These are phyloP conservation scores for Krasilnikovozyma curviuscula DNA, from an alignment of 768 basidiomycete species.

Conservation along the genomic window DNA sequence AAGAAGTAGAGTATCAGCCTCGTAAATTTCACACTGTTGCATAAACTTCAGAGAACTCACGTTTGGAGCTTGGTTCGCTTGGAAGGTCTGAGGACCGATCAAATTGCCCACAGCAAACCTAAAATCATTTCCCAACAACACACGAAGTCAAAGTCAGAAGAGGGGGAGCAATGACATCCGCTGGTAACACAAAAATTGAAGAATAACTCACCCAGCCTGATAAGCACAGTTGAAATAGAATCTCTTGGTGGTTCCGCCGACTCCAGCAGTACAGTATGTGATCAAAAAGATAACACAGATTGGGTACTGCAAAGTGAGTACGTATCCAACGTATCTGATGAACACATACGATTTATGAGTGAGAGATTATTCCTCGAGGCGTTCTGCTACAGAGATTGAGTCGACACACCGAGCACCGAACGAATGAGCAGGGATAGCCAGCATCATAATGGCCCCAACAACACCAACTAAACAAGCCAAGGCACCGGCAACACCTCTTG, in stretches of 20 bases:
- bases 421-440: not conserved
- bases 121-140: no score
- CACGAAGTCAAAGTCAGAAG: no score
- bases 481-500: conserved; percentile 1
- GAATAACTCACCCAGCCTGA: not conserved
- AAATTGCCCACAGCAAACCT: conserved; percentile 5
- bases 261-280: conserved; percentile 4
- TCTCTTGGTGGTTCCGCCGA: conserved; percentile 14
- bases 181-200: not conserved
- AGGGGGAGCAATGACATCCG: no score
- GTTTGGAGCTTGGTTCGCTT: not conserved
- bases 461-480: conserved; percentile 1
- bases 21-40: no score
- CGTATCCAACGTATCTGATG: conserved; percentile 13
- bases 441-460: conserved; percentile 11
- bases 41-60: no score
- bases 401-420: conserved; percentile 1
- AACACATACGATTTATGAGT: no score
- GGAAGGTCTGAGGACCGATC: conserved; percentile 12
- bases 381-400: no score
- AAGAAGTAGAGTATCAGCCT: no score
- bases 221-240: conserved; percentile 11
- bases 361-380: no score
- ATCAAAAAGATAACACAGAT: conserved; percentile 13
- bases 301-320: conserved; percentile 4